These are phyloP conservation scores for Colletotrichum echinochloae DNA, from an alignment of 2,329 filamentous ascomycete species.

Conservation along the genomic window DNA sequence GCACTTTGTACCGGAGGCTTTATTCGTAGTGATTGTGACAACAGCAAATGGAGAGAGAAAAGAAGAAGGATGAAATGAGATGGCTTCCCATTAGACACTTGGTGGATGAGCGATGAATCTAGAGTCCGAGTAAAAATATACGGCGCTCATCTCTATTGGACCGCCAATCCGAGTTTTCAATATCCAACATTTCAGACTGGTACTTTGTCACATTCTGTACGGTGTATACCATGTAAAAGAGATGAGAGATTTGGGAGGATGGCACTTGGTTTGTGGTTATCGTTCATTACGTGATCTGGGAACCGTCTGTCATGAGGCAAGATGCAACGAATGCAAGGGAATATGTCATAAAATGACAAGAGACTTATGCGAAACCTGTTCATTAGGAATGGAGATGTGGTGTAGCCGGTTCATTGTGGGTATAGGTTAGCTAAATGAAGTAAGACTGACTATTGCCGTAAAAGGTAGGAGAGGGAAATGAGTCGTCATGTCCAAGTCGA, in stretches of 20 bases:
- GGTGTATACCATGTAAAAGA: neutral
- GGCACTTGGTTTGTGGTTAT: neutral
- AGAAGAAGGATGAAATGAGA: too few relatives aligned
- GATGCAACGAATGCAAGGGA: neutral
- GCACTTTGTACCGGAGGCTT: neutral
- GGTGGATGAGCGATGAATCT: neutral
- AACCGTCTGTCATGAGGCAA: neutral
- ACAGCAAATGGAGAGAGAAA: too few relatives aligned
- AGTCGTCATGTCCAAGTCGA: neutral
- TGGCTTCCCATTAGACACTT: neutral
- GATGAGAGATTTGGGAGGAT: neutral
- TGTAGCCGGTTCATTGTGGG: slow-evolving; percentile 18
- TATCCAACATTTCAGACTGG: neutral
- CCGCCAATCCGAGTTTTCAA: neutral
- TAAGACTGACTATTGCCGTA: slow-evolving; percentile 21
- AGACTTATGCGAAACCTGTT: neutral
- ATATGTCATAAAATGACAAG: neutral
- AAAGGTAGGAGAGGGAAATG: neutral
- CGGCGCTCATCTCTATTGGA: neutral
- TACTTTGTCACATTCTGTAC: neutral
- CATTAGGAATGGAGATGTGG: neutral
- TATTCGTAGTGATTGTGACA: neutral
- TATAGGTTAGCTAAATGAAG: slow-evolving; percentile 30
- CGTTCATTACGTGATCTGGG: neutral
- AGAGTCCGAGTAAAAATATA: neutral